phyloP scores from a whole-genome alignment of 257 asterid genomes.

The Capsicum pubescens region DNA sequence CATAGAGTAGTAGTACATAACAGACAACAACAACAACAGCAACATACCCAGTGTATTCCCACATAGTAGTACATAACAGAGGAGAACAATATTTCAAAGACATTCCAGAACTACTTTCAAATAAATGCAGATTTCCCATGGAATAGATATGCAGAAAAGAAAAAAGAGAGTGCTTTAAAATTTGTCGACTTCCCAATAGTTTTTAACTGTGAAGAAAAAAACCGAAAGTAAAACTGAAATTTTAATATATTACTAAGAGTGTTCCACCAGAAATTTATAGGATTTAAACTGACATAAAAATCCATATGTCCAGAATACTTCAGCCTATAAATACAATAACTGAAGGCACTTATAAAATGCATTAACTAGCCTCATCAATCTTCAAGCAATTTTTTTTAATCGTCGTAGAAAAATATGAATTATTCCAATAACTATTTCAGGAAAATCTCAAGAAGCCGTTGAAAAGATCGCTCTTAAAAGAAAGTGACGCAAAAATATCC shows the following conservation, averaged over 20 bases:
- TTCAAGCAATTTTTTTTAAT: not conserved
- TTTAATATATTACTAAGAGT: slow-evolving; percentile 5
- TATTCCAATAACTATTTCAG: slow-evolving; percentile 17
- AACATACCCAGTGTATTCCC: no score
- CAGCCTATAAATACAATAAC: slow-evolving; percentile 6
- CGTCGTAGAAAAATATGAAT: not conserved
- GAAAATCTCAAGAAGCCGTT: slow-evolving; percentile 16
- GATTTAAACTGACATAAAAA: not conserved
- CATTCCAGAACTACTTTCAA: not conserved
- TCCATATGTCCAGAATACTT: not conserved
- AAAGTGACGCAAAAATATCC: not conserved
- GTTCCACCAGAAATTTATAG: not conserved
- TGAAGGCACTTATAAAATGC: slow-evolving; percentile 10
- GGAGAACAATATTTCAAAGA: slow-evolving; percentile 22
- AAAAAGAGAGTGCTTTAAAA: not conserved
- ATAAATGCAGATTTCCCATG: not conserved
- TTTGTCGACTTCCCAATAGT: not conserved
- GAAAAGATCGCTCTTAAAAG: not conserved
- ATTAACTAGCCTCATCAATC: not conserved
- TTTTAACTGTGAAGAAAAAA: not conserved
- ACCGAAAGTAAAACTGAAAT: not conserved
- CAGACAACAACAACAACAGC: not conserved
- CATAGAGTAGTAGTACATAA: slow-evolving; percentile 5
- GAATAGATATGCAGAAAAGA: slow-evolving; percentile 9
- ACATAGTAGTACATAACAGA: slow-evolving; percentile 7